Percentiles rank a stretch among this genome's conserved stretches.
phyloP scores from a whole-genome alignment of 331 rosid species.

The Telfairia occidentalis region DNA sequence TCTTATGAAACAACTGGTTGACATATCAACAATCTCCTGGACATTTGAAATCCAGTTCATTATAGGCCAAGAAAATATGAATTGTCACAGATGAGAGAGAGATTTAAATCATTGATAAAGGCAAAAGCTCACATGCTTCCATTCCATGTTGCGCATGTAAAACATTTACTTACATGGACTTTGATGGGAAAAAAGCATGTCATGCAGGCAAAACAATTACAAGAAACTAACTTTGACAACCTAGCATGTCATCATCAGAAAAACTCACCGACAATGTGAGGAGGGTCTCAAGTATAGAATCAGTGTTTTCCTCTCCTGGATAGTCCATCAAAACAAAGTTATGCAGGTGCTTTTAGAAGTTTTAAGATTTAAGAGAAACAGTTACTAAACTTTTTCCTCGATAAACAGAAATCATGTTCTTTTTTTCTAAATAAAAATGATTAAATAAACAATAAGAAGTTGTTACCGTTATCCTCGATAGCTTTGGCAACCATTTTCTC shows the following conservation, averaged over 20 bases:
- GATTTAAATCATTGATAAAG: not conserved
- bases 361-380: not conserved
- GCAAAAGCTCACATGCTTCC: not conserved
- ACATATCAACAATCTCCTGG: constrained; percentile 4
- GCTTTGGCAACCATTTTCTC: constrained; percentile 61
- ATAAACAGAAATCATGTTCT: constrained; percentile 2
- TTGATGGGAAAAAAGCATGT: not conserved
- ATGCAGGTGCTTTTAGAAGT: constrained; percentile 14
- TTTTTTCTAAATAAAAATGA: not conserved
- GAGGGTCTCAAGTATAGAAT: constrained; percentile 58
- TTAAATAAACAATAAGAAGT: constrained; percentile 13
- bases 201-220: not conserved
- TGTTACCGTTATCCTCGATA: constrained; percentile 64
- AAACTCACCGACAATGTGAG: constrained; percentile 67
- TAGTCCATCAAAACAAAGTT: constrained; percentile 24
- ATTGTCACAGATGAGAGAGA: not conserved
- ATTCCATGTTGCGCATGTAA: not conserved
- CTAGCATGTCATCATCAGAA: not conserved
- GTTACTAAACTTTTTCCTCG: too few species aligned
- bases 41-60: not conserved
- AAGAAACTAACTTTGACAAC: not conserved
- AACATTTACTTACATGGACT: not conserved
- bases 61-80: not conserved
- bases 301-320: constrained; percentile 76
- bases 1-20: not conserved